Evolutionary conservation across 2,329 filamentous ascomycete species (phyloP), one percentile per base, ranked within the genome.

Genomic region (Arthroderma sp.): DNA sequence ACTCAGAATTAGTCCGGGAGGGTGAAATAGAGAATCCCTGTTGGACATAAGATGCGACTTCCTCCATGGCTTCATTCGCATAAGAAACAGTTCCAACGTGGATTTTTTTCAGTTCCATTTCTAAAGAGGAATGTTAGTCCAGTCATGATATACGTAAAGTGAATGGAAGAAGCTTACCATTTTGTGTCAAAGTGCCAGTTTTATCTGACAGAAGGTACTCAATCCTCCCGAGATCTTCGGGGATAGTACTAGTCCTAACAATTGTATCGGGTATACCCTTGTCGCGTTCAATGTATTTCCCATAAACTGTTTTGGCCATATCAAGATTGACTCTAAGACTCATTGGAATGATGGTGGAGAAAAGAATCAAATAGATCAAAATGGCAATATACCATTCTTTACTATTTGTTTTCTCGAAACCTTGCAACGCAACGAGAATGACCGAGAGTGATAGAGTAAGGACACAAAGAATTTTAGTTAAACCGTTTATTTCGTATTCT

Each of bases 81-180:
- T 98, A 98, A 1, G 89, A 96, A 1, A 96, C 91, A 6, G 91
- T 98, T 6, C 93, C 91, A 43, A 98, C 86, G 57, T 98, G 93
- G 4, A 98, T 89, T 66, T 98, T 98, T 61, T 93, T 94, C 74
- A 98, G 82, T 58, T 95, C 89, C 88, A 95, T 95, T 58, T 94
- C 86, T 74, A 37, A 10, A 22, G 10, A 9, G 27, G 22, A 29
- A 27, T 10, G 31, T 46, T 43, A 46, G 44, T 37, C 15, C 15
- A 22, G 15, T 22, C 15, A 22, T 22, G 15, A 22, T 11, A 34
- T 29, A 4, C 5, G 31, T 29, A 11, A 10, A 31, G 8, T 8
- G 22, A 46, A 57, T 54, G 43, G 52, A 7, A 31, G 6, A 9
- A 27, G 56, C 65, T 53, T 61, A 72, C 70, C 77, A 57, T 98